Percentiles rank a stretch among this genome's conserved stretches.
These are phyloP conservation scores for Chlorella sp. DNA, from an alignment of 139 green algal species.

Conservation along the genomic window DNA sequence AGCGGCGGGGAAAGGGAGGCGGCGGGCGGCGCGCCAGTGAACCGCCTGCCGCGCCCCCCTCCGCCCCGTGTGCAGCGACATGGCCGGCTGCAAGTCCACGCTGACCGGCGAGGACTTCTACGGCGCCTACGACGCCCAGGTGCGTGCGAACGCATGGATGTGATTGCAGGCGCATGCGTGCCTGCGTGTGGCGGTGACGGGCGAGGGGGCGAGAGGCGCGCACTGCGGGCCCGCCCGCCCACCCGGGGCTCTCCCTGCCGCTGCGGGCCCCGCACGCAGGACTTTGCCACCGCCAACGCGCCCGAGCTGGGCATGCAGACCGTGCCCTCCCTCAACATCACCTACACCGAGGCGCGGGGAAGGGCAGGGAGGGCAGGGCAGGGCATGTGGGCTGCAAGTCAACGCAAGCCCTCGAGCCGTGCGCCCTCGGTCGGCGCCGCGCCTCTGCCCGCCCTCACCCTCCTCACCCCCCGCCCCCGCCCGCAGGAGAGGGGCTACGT, in stretches of 20 bases:
- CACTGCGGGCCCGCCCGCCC: too few species aligned
- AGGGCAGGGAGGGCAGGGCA: background rate
- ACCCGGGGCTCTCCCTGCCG: too few species aligned
- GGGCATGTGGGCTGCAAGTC: background rate
- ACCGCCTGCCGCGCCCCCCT: too few species aligned
- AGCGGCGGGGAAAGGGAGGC: too few species aligned
- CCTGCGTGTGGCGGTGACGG: too few species aligned
- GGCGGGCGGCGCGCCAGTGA: too few species aligned
- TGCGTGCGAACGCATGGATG: too few species aligned
- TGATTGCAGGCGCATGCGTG: too few species aligned
- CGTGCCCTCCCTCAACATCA: conserved; percentile 87
- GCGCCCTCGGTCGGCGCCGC: background rate
- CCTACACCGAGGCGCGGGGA: conserved; percentile 68
- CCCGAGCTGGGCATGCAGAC: conserved; percentile 87
- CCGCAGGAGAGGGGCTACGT: conserved; percentile 85
- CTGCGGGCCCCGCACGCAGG: too few species aligned
- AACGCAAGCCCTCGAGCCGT: background rate
- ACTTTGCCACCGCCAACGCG: conserved; percentile 69
- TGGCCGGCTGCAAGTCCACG: conserved; percentile 89
- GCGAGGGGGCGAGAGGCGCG: too few species aligned
- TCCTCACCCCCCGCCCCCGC: background rate
- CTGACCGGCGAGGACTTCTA: conserved; percentile 93
- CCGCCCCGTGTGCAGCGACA: too few species aligned
- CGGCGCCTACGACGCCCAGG: conserved; percentile 40
- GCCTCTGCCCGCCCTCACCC: background rate